Evolutionary conservation across 306 rosid genomes (phyloP).

Genomic region (Gynostemma pentaphyllum): DNA sequence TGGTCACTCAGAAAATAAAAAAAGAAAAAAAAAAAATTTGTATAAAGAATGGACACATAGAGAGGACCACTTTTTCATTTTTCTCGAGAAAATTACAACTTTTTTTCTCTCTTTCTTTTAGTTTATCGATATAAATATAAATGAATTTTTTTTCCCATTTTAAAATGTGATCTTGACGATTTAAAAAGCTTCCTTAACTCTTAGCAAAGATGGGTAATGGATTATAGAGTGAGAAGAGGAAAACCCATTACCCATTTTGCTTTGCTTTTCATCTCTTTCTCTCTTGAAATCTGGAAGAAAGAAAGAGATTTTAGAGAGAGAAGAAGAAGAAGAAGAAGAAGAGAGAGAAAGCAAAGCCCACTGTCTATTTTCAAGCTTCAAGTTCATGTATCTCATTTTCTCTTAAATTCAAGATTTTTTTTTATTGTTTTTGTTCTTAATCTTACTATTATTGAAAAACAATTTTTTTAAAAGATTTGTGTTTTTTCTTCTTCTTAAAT

Average conservation of each 20-base stretch:
- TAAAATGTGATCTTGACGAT: not conserved
- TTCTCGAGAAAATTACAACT: not conserved
- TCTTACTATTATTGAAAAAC: not conserved
- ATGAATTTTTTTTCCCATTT: too few species aligned
- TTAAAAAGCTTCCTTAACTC: not conserved
- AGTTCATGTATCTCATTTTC: not conserved
- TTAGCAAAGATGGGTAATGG: not conserved
- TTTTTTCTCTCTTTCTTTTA: not conserved
- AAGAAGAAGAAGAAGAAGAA: not conserved
- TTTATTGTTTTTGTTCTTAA: not conserved
- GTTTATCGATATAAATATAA: conserved; percentile 4
- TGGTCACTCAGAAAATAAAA: conserved; percentile 4
- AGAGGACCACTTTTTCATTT: conserved; percentile 1
- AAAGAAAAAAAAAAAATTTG: not conserved
- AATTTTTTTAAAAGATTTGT: not conserved
- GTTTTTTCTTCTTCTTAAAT: not conserved
- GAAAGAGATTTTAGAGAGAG: not conserved
- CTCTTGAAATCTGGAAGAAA: not conserved
- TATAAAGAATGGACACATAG: not conserved
- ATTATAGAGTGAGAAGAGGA: not conserved
- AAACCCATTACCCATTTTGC: not conserved
- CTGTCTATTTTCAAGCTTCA: not conserved
- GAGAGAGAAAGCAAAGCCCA: not conserved
- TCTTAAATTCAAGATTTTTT: not conserved
- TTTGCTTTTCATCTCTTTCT: conserved; percentile 7